Evolutionary conservation across 1,139 yeast genomes (phyloP), one percentile per base, ranked within the genome.

Genomic region (Nadsonia commutata): DNA sequence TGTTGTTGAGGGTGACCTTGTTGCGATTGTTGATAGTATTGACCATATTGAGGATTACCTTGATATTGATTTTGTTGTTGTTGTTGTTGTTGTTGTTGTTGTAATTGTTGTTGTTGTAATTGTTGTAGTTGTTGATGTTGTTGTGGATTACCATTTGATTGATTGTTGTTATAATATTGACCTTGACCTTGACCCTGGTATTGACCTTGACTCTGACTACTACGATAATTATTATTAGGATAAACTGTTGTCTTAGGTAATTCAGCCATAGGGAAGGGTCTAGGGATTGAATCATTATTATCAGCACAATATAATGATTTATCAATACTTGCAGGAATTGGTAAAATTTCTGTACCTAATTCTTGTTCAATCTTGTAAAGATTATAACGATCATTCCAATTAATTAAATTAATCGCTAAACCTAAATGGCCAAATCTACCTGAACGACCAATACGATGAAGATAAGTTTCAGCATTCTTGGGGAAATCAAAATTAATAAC

Each of bases 341-440:
- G 96, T 59, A 84, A 85, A 63, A 90, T 90, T 62, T 93, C 98
- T 20, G 97, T 90, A 31, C 96, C 97, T 55, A 93, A 75, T 65
- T 90, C 98, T 65, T 88, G 95, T 65, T 90, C 98, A 56, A 90
- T 88, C 65, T 85, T 85, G 67, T 86, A 90, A 57, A 90, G 72
- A 57, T 82, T 84, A 66, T 83, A 86, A 60, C 97, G 77, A 62
- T 93, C 98, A 58, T 86, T 80, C 96, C 97, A 90, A 63, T 88
- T 84, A 70, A 90, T 86, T 57, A 90, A 76, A 65, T 90, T 93
- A 59, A 90, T 88, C 38, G 98, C 98, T 61, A 90, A 74, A 71
- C 98, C 98, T 60, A 88, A 76, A 63, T 93, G 98, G 53, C 98
- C 98, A 61, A 86, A 90, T 72, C 98, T 82, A 55, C 98, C 99